A percentile compares a stretch with the other conserved stretches of the same genome.
Evolutionary conservation across 148 eudicot genomes (phyloP).

Genomic region (Drosera capensis): DNA sequence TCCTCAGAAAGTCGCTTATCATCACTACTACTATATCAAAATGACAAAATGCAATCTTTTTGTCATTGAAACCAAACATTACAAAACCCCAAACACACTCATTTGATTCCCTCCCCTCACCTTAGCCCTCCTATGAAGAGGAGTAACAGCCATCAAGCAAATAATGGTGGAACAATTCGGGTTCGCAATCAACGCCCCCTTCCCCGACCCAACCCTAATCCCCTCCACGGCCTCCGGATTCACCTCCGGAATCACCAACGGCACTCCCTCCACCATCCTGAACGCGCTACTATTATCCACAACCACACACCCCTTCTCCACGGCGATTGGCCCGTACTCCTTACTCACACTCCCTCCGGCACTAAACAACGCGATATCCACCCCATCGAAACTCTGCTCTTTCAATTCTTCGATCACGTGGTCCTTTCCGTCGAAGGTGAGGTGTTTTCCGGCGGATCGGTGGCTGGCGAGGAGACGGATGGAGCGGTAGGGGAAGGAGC

Average conservation of each 20-base stretch:
- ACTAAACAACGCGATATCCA: constrained; percentile 78
- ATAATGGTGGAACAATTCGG: constrained; percentile 97
- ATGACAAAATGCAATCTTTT: no score
- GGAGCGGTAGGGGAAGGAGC: constrained; percentile 74
- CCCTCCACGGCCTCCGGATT: constrained; percentile 72
- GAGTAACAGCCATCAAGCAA: constrained; percentile 97
- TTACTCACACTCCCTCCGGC: constrained; percentile 89
- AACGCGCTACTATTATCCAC: constrained; percentile 97
- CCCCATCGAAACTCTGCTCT: constrained; percentile 41
- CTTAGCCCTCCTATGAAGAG: constrained; percentile 86
- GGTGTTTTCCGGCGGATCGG: constrained; percentile 60
- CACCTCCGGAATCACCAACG: constrained; percentile 89
- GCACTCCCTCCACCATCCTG: constrained; percentile 72
- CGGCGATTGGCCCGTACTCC: constrained; percentile 73
- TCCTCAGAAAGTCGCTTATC: no score
- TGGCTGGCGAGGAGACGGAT: constrained; percentile 76
- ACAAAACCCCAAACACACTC: no score
- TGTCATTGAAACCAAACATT: no score
- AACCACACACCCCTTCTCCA: constrained; percentile 50
- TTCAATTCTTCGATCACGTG: constrained; percentile 57
- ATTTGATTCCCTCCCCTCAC: no score
- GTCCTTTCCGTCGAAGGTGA: constrained; percentile 31
- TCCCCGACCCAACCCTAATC: constrained; percentile 46
- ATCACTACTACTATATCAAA: no score
- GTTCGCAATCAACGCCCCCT: constrained; percentile 81